Conservation (phyloP, 2,329 filamentous ascomycete species). For the Emericellopsis atlantica region DNA sequence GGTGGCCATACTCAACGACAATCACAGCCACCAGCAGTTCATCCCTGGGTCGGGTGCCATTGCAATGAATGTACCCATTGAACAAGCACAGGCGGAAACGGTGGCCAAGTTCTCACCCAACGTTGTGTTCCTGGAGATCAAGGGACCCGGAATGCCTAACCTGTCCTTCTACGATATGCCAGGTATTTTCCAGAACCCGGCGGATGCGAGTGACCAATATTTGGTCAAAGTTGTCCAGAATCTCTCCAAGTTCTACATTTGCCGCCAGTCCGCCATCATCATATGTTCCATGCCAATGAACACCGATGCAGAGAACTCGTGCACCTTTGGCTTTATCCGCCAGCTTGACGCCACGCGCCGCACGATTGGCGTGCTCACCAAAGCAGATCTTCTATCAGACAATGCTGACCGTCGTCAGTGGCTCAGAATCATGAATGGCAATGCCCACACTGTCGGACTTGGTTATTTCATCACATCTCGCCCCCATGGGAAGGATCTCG, state of each 20-base stretch:
- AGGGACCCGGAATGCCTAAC: slow-evolving; percentile 56
- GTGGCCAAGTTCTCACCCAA: slow-evolving; percentile 71
- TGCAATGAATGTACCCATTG: slow-evolving; percentile 18
- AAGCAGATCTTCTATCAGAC: slow-evolving; percentile 58
- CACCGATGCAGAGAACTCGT: slow-evolving; percentile 63
- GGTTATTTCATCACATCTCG: slow-evolving; percentile 71
- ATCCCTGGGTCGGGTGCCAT: slow-evolving; percentile 35
- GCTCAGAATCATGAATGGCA: slow-evolving; percentile 47
- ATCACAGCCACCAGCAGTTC: slow-evolving; percentile 35
- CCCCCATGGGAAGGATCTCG: slow-evolving; percentile 41
- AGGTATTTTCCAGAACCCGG: slow-evolving; percentile 63
- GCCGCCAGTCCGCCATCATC: slow-evolving; percentile 57
- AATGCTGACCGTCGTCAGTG: slow-evolving; percentile 41
- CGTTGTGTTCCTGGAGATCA: slow-evolving; percentile 63
- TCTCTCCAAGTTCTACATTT: slow-evolving; percentile 58
- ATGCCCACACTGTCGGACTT: slow-evolving; percentile 52
- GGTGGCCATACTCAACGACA: slow-evolving; percentile 61
- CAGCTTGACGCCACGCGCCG: slow-evolving; percentile 40
- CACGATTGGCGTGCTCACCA: slow-evolving; percentile 70
- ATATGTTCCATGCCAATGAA: slow-evolving; percentile 70
- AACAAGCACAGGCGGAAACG: slow-evolving; percentile 24
- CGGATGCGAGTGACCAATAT: slow-evolving; percentile 50
- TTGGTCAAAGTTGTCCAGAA: slow-evolving; percentile 61
- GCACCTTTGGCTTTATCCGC: slow-evolving; percentile 52
- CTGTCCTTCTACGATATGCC: slow-evolving; percentile 79